Evolutionary conservation across 1,139 yeast species (phyloP).

Genomic region (Diutina ranongensis): DNA sequence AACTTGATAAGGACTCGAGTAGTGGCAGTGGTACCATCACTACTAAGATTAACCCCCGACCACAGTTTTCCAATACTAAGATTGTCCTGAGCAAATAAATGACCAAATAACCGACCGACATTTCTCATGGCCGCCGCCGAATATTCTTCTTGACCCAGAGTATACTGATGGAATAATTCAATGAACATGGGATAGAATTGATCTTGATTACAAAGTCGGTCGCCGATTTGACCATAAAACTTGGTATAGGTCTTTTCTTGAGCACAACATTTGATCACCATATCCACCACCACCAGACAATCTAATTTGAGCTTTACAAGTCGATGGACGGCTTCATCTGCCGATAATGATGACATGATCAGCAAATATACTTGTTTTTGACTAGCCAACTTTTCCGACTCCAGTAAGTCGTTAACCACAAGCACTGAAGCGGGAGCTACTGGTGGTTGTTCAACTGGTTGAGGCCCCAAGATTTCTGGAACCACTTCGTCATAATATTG

Average conservation of each 20-base stretch:
- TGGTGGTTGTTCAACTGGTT: conserved; percentile 7
- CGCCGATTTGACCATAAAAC: conserved; percentile 71
- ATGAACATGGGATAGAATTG: conserved; percentile 27
- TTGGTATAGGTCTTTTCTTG: conserved; percentile 86
- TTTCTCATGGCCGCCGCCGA: conserved; percentile 71
- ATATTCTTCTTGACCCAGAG: conserved; percentile 47
- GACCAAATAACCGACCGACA: conserved; percentile 82
- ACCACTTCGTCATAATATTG: conserved; percentile 16
- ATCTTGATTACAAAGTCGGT: conserved; percentile 43
- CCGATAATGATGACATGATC: conserved; percentile 84
- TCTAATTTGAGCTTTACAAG: conserved; percentile 36
- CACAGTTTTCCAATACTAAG: conserved; percentile 39
- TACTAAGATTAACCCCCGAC: conserved; percentile 53
- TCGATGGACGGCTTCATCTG: conserved; percentile 91
- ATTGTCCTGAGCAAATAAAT: conserved; percentile 60
- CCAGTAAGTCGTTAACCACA: conserved; percentile 54
- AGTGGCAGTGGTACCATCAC: conserved; percentile 64
- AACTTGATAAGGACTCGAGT: conserved; percentile 76
- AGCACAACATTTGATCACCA: conserved; percentile 72
- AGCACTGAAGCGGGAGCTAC: conserved; percentile 4
- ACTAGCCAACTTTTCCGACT: conserved; percentile 45
- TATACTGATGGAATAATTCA: conserved; percentile 43
- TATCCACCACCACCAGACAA: conserved; percentile 45
- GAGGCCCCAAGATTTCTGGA: conserved; percentile 11
- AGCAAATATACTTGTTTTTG: conserved; percentile 73